Conservation (phyloP, 2,329 filamentous ascomycete genomes). For the Cordyceps pruinosa region DNA sequence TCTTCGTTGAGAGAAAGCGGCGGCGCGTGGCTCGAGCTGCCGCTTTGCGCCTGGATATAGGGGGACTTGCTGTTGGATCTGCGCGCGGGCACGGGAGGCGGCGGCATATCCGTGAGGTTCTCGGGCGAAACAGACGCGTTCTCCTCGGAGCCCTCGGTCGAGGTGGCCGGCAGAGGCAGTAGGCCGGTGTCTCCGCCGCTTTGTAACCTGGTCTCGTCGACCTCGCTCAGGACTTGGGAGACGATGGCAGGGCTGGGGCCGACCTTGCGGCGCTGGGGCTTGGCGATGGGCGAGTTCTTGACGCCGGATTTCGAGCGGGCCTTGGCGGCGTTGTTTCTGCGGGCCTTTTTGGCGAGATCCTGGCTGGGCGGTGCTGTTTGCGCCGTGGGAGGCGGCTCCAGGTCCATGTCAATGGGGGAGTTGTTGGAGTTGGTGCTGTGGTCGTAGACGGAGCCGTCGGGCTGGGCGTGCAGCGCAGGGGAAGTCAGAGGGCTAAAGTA, state of each 20-base stretch:
- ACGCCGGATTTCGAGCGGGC: conserved; percentile 46
- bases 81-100: conserved; percentile 59
- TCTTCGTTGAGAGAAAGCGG: conserved; percentile 16
- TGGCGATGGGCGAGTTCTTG: conserved; percentile 66
- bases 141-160: conserved; percentile 53
- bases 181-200: conserved; percentile 33
- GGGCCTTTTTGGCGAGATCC: conserved; percentile 44
- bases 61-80: conserved; percentile 61
- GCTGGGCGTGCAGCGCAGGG: conserved; percentile 69
- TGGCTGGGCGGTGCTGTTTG: conserved; percentile 32
- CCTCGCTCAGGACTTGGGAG: conserved; percentile 47
- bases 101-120: conserved; percentile 58
- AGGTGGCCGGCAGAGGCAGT: conserved; percentile 31
- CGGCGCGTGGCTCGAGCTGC: conserved; percentile 15
- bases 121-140: conserved; percentile 60
- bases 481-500: conserved; percentile 83
- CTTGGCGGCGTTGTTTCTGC: conserved; percentile 47
- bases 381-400: conserved; percentile 34
- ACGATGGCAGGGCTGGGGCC: conserved; percentile 49
- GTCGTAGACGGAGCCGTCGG: conserved; percentile 42
- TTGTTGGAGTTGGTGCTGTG: conserved; percentile 39
- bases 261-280: conserved; percentile 52
- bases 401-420: conserved; percentile 52
- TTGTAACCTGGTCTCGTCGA: conserved; percentile 35
- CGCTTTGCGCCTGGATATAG: conserved; percentile 52